Conservation (phyloP, 495 filamentous ascomycete genomes). For the Articulospora tetracladia region DNA sequence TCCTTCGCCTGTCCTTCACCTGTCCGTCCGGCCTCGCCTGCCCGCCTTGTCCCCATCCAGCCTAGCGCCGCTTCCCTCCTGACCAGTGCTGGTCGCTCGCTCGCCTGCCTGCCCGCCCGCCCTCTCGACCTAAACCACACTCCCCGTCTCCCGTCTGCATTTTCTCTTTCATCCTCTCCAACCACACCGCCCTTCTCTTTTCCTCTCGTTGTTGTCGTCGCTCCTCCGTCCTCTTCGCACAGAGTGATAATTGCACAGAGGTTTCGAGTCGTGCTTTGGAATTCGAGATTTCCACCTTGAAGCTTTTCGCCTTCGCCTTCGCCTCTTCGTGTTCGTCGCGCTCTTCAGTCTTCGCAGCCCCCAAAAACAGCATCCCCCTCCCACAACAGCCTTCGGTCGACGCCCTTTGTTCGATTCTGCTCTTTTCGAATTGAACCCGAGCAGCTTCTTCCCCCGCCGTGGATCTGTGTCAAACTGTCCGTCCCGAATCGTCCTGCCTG, state of each 20-base stretch:
- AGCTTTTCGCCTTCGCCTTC: not conserved
- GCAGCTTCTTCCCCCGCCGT: conserved; percentile 32
- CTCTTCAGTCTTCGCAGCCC: not conserved
- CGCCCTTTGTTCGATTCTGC: not conserved
- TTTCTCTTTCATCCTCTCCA: conserved; percentile 1
- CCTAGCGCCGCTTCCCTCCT: not conserved
- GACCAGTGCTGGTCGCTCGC: not conserved
- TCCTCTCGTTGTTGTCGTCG: conserved; percentile 14
- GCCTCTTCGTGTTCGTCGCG: not conserved
- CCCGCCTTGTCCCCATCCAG: no score
- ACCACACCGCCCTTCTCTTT: conserved; percentile 21
- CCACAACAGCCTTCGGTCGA: conserved; percentile 3
- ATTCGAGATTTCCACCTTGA: conserved; percentile 1
- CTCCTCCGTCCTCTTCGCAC: conserved; percentile 3
- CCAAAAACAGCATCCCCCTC: not conserved
- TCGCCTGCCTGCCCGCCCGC: not conserved
- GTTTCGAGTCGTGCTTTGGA: conserved; percentile 1
- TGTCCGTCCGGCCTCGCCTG: no score
- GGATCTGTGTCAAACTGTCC: not conserved
- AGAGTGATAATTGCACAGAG: conserved; percentile 11
- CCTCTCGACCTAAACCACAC: not conserved
- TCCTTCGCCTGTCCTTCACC: no score
- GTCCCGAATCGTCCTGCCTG: conserved; percentile 4
- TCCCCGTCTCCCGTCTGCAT: conserved; percentile 7
- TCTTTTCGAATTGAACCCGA: conserved; percentile 24